Percentiles rank a stretch among this genome's conserved stretches.
Conservation (phyloP, 2,329 filamentous ascomycete species). For the Blastomyces silverae region DNA sequence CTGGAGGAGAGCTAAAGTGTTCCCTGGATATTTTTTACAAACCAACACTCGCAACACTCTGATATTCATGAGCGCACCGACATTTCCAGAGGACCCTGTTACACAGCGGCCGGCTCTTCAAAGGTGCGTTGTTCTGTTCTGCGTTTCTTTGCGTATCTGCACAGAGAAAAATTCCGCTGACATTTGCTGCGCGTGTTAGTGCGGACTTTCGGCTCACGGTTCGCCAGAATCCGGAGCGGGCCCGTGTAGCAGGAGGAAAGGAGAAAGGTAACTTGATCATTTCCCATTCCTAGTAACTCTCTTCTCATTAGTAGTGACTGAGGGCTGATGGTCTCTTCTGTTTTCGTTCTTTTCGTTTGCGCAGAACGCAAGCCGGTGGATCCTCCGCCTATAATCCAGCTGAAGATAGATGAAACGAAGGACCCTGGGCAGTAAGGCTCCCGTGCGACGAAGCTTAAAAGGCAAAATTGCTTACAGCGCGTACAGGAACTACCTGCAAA, state of each 20-base stretch:
- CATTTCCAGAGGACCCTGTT: slow-evolving; percentile 38
- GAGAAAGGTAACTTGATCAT: slow-evolving; percentile 56
- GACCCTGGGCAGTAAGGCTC: slow-evolving; percentile 55
- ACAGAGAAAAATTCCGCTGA: slow-evolving; percentile 8
- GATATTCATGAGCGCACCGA: slow-evolving; percentile 40
- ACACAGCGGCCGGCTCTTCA: slow-evolving; percentile 35
- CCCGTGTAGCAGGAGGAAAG: slow-evolving; percentile 63
- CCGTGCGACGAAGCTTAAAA: slow-evolving; percentile 15
- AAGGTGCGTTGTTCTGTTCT: slow-evolving; percentile 30
- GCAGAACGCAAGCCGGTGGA: slow-evolving; percentile 79
- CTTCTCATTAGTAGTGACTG: background rate
- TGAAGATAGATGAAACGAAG: slow-evolving; percentile 47
- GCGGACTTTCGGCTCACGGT: slow-evolving; percentile 53
- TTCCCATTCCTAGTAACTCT: background rate
- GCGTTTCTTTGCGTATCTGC: slow-evolving; percentile 14
- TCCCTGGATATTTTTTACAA: slow-evolving; percentile 13
- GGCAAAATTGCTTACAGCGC: slow-evolving; percentile 4
- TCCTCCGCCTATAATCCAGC: slow-evolving; percentile 71
- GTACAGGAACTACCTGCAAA: slow-evolving; percentile 52
- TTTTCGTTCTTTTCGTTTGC: slow-evolving; percentile 8
- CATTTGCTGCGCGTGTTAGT: slow-evolving; percentile 12
- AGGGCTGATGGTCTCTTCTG: slow-evolving; percentile 16
- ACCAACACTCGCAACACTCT: slow-evolving; percentile 22
- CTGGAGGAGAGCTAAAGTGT: slow-evolving; percentile 18
- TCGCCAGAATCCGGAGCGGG: slow-evolving; percentile 61